Percentiles rank a stretch among this genome's conserved stretches.
Conservation (phyloP, 495 filamentous ascomycete species). For the Trichoderma gamsii region DNA sequence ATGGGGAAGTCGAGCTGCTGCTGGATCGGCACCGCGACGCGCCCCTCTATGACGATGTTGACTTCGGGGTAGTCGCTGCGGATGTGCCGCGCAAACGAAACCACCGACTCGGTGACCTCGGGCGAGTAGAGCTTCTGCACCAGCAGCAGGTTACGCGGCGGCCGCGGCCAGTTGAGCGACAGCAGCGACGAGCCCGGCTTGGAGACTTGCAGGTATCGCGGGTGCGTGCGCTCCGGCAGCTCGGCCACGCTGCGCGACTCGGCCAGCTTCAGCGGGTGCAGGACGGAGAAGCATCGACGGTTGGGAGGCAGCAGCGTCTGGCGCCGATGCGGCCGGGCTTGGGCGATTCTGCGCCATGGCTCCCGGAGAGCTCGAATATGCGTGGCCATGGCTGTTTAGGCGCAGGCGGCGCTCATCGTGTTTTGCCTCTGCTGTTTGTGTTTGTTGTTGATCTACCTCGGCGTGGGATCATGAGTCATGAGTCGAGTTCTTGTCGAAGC, state of each 20-base stretch:
- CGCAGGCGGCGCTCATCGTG: neutral
- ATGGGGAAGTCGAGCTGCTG: conserved; percentile 70
- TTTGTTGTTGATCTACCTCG: neutral
- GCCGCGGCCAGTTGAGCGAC: conserved; percentile 78
- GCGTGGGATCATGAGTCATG: neutral
- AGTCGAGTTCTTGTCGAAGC: too few species aligned
- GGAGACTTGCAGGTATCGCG: conserved; percentile 40
- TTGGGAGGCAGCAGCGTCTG: neutral
- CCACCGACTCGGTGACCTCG: conserved; percentile 60
- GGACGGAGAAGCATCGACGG: conserved; percentile 41
- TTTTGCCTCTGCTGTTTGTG: too few species aligned
- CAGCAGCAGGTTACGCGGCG: conserved; percentile 83
- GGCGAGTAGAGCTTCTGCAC: conserved; percentile 78
- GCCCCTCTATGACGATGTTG: conserved; percentile 75
- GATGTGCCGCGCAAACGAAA: conserved; percentile 80
- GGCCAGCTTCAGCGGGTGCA: conserved; percentile 24
- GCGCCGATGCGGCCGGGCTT: conserved; percentile 7
- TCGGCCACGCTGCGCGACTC: conserved; percentile 45
- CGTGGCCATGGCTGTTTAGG: neutral
- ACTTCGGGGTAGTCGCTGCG: conserved; percentile 71
- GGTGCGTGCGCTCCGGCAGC: conserved; percentile 49
- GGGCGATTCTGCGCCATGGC: conserved; percentile 16
- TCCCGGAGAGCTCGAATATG: neutral
- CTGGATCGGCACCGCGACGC: conserved; percentile 67
- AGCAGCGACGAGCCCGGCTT: conserved; percentile 53